phyloP scores from a whole-genome alignment of 2,329 filamentous ascomycete species.

The Plectosphaerella sp. region DNA sequence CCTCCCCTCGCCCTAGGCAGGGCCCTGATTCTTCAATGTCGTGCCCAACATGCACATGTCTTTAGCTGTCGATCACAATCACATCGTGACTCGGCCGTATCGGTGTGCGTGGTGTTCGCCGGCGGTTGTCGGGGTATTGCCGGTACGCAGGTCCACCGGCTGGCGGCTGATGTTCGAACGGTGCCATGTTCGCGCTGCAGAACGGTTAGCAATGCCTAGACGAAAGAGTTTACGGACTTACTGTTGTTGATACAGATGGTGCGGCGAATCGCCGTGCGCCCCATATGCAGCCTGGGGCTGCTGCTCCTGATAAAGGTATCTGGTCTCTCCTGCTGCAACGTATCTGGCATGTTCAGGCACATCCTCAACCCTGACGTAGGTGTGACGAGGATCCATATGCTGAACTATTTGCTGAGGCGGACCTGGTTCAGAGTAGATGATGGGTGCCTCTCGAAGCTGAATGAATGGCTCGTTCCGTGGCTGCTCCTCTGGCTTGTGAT shows the following conservation, averaged over 20 bases:
- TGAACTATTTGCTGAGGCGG: not conserved
- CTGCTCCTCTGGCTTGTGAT: not conserved
- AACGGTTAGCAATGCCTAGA: not conserved
- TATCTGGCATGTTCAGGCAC: too few relatives aligned
- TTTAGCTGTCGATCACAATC: not conserved
- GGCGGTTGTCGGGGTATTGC: not conserved
- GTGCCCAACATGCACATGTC: too few relatives aligned
- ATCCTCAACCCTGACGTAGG: too few relatives aligned
- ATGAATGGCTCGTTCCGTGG: not conserved
- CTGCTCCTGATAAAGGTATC: too few relatives aligned
- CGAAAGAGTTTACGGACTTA: not conserved
- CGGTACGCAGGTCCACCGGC: not conserved
- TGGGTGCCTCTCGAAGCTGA: not conserved
- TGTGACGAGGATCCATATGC: too few relatives aligned
- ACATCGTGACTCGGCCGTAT: not conserved
- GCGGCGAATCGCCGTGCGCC: not conserved
- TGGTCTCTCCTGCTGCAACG: too few relatives aligned
- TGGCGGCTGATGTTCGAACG: too few relatives aligned
- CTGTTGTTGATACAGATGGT: not conserved
- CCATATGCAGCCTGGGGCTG: not conserved
- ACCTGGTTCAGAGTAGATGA: not conserved
- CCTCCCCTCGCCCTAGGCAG: too few relatives aligned
- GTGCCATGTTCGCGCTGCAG: not conserved
- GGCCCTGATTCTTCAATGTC: too few relatives aligned
- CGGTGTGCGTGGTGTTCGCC: not conserved